A percentile compares a stretch with the other conserved stretches of the same genome.
phyloP scores from a whole-genome alignment of 129 eudicot species.

The Escallonia rubra region DNA sequence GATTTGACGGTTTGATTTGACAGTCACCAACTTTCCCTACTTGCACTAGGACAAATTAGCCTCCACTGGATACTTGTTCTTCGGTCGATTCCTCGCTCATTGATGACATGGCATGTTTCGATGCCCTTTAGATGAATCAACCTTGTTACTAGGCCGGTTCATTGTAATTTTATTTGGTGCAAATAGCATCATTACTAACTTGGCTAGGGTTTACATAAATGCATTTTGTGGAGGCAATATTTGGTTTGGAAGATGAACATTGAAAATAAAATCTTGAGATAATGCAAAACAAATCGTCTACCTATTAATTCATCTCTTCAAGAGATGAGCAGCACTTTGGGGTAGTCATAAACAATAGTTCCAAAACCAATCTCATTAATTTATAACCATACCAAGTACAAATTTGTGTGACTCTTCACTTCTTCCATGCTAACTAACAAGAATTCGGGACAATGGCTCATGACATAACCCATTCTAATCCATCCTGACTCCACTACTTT shows the following conservation, averaged over 20 bases:
- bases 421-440: constrained; percentile 70
- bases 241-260: too few species aligned
- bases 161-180: too few species aligned
- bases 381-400: constrained; percentile 81
- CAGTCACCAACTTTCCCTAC: too few species aligned
- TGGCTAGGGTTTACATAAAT: not conserved
- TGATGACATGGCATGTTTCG: too few species aligned
- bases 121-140: too few species aligned
- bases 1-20: too few species aligned
- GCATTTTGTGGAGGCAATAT: too few species aligned
- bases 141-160: too few species aligned
- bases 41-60: too few species aligned
- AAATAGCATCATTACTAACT: not conserved
- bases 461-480: constrained; percentile 85
- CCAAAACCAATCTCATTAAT: constrained; percentile 79
- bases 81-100: too few species aligned
- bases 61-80: too few species aligned
- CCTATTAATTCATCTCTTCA: constrained; percentile 88
- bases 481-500: constrained; percentile 70
- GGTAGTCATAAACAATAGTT: constrained; percentile 87
- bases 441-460: constrained; percentile 75
- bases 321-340: constrained; percentile 61
- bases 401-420: constrained; percentile 46
- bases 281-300: constrained; percentile 11
- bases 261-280: not conserved